phyloP scores from a whole-genome alignment of 495 filamentous ascomycete species.

The Aspergillus haitiensis region DNA sequence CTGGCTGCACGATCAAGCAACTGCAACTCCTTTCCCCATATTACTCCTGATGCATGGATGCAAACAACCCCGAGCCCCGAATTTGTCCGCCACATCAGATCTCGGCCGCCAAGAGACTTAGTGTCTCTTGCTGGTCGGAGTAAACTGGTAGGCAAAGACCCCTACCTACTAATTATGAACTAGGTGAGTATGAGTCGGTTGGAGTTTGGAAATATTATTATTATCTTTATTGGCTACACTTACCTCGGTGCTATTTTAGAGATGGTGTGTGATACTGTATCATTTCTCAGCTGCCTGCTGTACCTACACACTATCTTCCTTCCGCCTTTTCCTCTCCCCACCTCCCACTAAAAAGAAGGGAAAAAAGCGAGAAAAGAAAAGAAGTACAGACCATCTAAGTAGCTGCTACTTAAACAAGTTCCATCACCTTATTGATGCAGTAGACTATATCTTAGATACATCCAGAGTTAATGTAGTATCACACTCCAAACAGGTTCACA shows the following conservation, averaged over 20 bases:
- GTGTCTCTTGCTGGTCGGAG: not conserved
- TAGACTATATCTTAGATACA: not conserved
- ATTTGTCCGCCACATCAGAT: not conserved
- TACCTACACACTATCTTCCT: too few species aligned
- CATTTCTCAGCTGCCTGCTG: too few species aligned
- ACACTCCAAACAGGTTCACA: not conserved
- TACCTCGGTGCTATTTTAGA: too few species aligned
- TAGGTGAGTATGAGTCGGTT: not conserved
- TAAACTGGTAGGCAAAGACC: too few species aligned
- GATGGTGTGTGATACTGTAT: too few species aligned
- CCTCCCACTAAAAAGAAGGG: too few species aligned
- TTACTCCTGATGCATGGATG: not conserved
- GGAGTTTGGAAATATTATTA: not conserved
- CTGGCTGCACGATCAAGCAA: not conserved
- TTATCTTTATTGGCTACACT: not conserved
- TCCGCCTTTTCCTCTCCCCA: too few species aligned
- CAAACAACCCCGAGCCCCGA: slow-evolving; percentile 2
- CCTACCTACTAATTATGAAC: not conserved
- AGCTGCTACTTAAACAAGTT: not conserved
- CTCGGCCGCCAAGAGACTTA: not conserved
- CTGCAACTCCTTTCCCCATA: slow-evolving; percentile 5
- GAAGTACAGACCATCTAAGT: too few species aligned
- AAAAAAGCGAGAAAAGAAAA: too few species aligned
- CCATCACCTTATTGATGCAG: not conserved
- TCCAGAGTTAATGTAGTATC: not conserved